Evolutionary conservation across 2,329 filamentous ascomycete genomes (phyloP).

Genomic region (Pseudonectria foliicola): DNA sequence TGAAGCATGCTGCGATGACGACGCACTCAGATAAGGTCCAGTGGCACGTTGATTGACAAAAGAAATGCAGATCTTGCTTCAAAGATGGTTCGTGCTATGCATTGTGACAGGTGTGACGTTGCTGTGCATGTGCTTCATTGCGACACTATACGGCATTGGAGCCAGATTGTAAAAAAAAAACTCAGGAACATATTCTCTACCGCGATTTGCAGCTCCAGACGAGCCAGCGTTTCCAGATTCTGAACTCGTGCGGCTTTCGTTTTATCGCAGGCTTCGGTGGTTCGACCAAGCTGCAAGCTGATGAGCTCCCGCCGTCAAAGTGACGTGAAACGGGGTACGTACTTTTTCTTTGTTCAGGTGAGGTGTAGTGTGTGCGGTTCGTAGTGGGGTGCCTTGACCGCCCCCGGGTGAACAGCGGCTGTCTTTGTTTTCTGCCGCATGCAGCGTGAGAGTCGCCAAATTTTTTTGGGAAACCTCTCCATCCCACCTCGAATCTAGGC

Average conservation of each 20-base stretch:
- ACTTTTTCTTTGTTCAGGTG: not conserved
- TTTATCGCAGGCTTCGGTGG: not conserved
- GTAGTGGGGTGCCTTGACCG: slow-evolving; percentile 13
- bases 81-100: not conserved
- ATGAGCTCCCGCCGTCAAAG: no score
- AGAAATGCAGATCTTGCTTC: slow-evolving; percentile 18
- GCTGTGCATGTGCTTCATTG: no score
- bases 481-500: slow-evolving; percentile 17
- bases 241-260: no score
- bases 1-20: slow-evolving; percentile 19
- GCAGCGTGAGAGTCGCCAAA: slow-evolving; percentile 15
- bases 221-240: no score
- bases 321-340: not conserved
- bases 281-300: not conserved
- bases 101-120: slow-evolving; percentile 2
- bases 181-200: no score
- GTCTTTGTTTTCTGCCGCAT: slow-evolving; percentile 18
- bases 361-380: slow-evolving; percentile 2
- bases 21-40: slow-evolving; percentile 16
- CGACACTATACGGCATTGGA: no score
- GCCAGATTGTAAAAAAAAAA: no score
- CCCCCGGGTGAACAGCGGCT: slow-evolving; percentile 21
- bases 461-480: slow-evolving; percentile 17
- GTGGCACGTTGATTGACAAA: slow-evolving; percentile 21
- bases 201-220: no score